A percentile compares a stretch with the other conserved stretches of the same genome.
These are phyloP conservation scores for Ogataea siamensis DNA, from an alignment of 805 yeast species.

Conservation along the genomic window DNA sequence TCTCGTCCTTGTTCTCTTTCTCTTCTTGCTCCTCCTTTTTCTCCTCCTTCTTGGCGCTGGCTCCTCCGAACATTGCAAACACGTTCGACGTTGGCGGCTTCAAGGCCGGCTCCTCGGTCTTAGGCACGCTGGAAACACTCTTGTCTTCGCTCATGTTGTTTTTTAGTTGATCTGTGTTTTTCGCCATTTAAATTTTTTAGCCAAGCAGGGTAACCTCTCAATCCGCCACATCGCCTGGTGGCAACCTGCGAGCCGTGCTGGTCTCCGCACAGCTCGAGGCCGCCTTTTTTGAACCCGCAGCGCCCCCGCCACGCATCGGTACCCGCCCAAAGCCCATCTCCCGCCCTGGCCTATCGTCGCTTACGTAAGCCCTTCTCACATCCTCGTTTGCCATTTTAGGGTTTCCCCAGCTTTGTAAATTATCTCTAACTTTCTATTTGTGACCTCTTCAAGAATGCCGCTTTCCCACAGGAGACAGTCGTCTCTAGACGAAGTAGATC, in stretches of 20 bases:
- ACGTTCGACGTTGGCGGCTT: slow-evolving; percentile 78
- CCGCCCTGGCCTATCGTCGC: neutral
- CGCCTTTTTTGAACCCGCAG: neutral
- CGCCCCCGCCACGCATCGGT: neutral
- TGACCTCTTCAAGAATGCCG: slow-evolving; percentile 2
- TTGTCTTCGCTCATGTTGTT: slow-evolving; percentile 9
- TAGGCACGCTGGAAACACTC: slow-evolving; percentile 7
- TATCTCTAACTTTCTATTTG: neutral
- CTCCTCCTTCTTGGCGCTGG: slow-evolving; percentile 60
- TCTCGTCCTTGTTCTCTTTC: slow-evolving; percentile 37
- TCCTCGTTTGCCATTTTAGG: neutral
- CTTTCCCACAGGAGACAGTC: slow-evolving; percentile 30
- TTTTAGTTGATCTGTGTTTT: slow-evolving; percentile 5
- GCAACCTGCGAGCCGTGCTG: neutral
- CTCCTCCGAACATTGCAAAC: slow-evolving; percentile 94
- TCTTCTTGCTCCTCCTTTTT: slow-evolving; percentile 37
- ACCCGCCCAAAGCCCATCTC: no score
- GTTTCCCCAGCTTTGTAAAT: neutral
- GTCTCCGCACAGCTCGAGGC: neutral
- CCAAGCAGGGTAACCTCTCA: slow-evolving; percentile 8
- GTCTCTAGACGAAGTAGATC: slow-evolving; percentile 53
- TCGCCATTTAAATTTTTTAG: slow-evolving; percentile 9
- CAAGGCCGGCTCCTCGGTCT: slow-evolving; percentile 35
- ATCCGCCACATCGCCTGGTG: no score
- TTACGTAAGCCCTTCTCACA: slow-evolving; percentile 2